phyloP scores from a whole-genome alignment of 768 basidiomycete species.

The Macrolepiota albuminosa region DNA sequence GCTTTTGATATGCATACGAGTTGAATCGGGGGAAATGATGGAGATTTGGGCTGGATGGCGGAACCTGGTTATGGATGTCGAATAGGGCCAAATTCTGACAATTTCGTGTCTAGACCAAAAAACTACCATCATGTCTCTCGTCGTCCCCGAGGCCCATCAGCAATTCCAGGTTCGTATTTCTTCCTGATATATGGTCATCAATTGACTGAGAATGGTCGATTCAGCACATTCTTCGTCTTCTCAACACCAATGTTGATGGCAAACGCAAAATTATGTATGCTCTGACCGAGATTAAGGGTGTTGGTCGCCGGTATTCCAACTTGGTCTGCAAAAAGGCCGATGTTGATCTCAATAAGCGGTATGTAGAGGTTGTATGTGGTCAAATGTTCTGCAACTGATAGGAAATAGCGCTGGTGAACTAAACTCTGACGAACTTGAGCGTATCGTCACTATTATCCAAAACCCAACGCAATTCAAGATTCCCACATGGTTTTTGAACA shows the following conservation, averaged over 20 bases:
- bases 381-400: neutral
- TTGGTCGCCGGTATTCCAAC: slow-evolving; percentile 97
- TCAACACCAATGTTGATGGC: slow-evolving; percentile 99
- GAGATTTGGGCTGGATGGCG: slow-evolving; percentile 16
- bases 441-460: slow-evolving; percentile 98
- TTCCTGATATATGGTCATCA: neutral
- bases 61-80: slow-evolving; percentile 15
- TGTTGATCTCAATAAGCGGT: slow-evolving; percentile 99
- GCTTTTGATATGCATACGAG: neutral
- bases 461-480: slow-evolving; percentile 99
- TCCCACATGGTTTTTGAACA: slow-evolving; percentile 98
- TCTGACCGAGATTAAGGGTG: slow-evolving; percentile 99
- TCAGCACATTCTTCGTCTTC: slow-evolving; percentile 97
- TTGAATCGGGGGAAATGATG: slow-evolving; percentile 8
- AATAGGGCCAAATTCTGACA: slow-evolving; percentile 16
- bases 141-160: slow-evolving; percentile 90
- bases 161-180: slow-evolving; percentile 77
- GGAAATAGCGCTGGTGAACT: slow-evolving; percentile 87
- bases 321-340: slow-evolving; percentile 99
- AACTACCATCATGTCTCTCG: slow-evolving; percentile 78
- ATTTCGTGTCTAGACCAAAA: slow-evolving; percentile 16
- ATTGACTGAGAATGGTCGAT: slow-evolving; percentile 5
- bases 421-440: slow-evolving; percentile 99
- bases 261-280: slow-evolving; percentile 99
- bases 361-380: slow-evolving; percentile 20